Conservation (phyloP, 1,139 yeast species). For the Debaryomycetaceae sp. region DNA sequence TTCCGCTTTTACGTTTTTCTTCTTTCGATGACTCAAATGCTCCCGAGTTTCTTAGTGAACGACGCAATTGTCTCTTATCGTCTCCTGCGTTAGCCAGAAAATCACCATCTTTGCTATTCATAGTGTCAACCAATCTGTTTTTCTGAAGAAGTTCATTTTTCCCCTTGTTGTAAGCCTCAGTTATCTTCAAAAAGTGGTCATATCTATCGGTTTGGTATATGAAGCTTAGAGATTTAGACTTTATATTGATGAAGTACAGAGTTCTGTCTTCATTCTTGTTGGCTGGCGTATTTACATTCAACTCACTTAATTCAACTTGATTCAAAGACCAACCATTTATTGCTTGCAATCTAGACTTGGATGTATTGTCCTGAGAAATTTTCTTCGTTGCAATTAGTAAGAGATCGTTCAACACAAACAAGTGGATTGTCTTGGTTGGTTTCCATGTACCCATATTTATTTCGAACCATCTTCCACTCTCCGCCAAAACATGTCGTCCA, state of each 20-base stretch:
- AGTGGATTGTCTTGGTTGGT: conserved; percentile 70
- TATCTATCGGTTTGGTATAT: conserved; percentile 64
- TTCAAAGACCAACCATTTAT: conserved; percentile 77
- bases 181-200: conserved; percentile 56
- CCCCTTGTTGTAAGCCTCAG: conserved; percentile 61
- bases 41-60: conserved; percentile 40
- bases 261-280: conserved; percentile 20
- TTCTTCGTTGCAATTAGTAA: conserved; percentile 70
- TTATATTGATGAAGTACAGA: conserved; percentile 44
- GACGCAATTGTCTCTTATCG: conserved; percentile 40
- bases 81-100: conserved; percentile 23
- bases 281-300: conserved; percentile 13
- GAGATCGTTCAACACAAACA: conserved; percentile 76
- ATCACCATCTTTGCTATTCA: conserved; percentile 12
- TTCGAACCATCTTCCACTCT: conserved; percentile 85
- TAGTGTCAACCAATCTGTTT: conserved; percentile 40
- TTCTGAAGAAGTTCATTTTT: conserved; percentile 55
- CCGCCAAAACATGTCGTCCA: conserved; percentile 78
- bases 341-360: conserved; percentile 53
- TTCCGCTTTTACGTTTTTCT: conserved; percentile 28
- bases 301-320: conserved; percentile 55
- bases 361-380: conserved; percentile 27
- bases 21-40: conserved; percentile 24
- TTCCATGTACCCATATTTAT: conserved; percentile 86
- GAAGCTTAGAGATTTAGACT: conserved; percentile 47